Evolutionary conservation across 1,139 yeast genomes (phyloP).

Genomic region (Lodderomyces margitis): DNA sequence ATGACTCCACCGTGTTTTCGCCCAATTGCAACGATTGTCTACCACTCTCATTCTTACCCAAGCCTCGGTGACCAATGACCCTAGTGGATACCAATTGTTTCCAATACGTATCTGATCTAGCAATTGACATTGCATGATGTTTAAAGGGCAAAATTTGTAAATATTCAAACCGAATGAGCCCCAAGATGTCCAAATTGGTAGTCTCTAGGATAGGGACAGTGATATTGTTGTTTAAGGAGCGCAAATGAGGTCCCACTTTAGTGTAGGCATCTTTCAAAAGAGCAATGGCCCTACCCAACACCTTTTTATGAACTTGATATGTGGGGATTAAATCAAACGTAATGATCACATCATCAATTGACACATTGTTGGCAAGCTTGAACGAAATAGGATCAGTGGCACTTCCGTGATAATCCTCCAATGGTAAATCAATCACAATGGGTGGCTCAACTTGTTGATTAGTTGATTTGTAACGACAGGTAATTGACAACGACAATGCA

Average conservation of each 20-base stretch:
- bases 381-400: constrained; percentile 84
- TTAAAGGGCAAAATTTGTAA: constrained; percentile 69
- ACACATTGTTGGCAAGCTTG: constrained; percentile 50
- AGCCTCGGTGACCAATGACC: constrained; percentile 95
- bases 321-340: constrained; percentile 94
- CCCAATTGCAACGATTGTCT: constrained; percentile 86
- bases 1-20: constrained; percentile 92
- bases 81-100: constrained; percentile 83
- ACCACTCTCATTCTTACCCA: constrained; percentile 78
- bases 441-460: constrained; percentile 59
- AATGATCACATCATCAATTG: constrained; percentile 56
- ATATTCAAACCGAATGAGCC: constrained; percentile 73
- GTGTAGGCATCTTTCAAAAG: constrained; percentile 63
- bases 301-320: constrained; percentile 53
- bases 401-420: constrained; percentile 73
- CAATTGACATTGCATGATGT: constrained; percentile 68
- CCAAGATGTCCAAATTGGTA: constrained; percentile 70
- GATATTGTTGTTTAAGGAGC: constrained; percentile 65
- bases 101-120: constrained; percentile 86
- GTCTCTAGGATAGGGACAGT: constrained; percentile 80
- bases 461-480: constrained; percentile 47
- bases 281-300: constrained; percentile 87
- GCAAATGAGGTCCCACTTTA: constrained; percentile 65
- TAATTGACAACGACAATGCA: constrained; percentile 74
- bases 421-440: constrained; percentile 72